These are phyloP conservation scores for Leccinellum albellum DNA, from an alignment of 768 basidiomycete species.

Conservation along the genomic window DNA sequence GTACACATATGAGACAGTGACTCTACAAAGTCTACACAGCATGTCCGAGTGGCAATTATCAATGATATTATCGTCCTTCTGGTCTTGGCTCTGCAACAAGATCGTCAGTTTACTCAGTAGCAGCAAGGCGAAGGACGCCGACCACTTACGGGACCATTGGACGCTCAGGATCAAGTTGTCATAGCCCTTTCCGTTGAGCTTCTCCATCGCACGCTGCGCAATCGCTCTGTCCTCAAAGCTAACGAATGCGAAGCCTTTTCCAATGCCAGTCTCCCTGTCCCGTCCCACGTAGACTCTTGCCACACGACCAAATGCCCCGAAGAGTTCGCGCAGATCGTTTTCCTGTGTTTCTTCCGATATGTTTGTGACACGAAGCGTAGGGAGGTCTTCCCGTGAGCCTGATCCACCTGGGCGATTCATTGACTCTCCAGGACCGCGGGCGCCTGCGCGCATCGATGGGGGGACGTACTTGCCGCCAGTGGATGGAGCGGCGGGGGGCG, in stretches of 20 bases:
- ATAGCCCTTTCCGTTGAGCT: slow-evolving; percentile 88
- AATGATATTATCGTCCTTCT: slow-evolving; percentile 31
- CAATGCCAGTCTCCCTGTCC: slow-evolving; percentile 90
- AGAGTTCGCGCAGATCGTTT: slow-evolving; percentile 88
- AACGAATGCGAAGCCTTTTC: slow-evolving; percentile 97
- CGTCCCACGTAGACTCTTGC: slow-evolving; percentile 91
- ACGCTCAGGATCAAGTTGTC: slow-evolving; percentile 82
- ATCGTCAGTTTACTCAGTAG: slow-evolving; percentile 1
- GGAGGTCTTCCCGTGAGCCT: slow-evolving; percentile 80
- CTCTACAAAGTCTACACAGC: not conserved
- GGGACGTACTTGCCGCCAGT: slow-evolving; percentile 90
- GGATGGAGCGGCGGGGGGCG: slow-evolving; percentile 32
- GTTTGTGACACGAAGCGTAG: slow-evolving; percentile 95
- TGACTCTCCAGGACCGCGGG: slow-evolving; percentile 68
- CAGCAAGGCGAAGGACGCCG: not conserved
- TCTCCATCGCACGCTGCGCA: slow-evolving; percentile 88
- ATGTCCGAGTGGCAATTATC: not conserved
- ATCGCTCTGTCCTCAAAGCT: slow-evolving; percentile 80
- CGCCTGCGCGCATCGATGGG: slow-evolving; percentile 81
- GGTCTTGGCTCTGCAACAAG: slow-evolving; percentile 40
- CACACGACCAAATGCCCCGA: slow-evolving; percentile 80
- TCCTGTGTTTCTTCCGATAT: slow-evolving; percentile 95
- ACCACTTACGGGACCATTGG: slow-evolving; percentile 59
- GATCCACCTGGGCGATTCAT: slow-evolving; percentile 50
- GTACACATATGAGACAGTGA: not conserved